Evolutionary conservation across 306 rosid genomes (phyloP).

Genomic region (Glycine latifolia): DNA sequence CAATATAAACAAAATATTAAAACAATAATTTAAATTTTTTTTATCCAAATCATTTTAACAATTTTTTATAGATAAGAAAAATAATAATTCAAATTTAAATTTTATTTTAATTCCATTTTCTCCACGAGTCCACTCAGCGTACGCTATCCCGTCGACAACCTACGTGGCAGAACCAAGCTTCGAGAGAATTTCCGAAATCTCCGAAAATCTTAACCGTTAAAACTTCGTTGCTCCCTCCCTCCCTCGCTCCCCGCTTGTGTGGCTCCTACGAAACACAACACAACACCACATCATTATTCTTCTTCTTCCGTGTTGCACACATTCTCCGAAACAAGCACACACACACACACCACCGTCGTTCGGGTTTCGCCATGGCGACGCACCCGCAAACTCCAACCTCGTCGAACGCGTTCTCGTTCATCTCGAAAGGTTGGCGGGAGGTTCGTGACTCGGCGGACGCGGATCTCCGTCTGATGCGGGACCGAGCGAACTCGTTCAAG

Average conservation of each 20-base stretch:
- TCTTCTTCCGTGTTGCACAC: background rate
- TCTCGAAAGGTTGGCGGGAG: conserved; percentile 93
- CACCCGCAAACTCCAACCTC: conserved; percentile 60
- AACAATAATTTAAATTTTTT: too few species aligned
- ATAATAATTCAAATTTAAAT: too few species aligned
- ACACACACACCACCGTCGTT: background rate
- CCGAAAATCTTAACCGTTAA: conserved; percentile 47
- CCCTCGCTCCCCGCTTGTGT: too few species aligned
- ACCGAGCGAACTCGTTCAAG: conserved; percentile 91
- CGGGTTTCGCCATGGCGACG: conserved; percentile 59
- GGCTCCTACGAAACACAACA: background rate
- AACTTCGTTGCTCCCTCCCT: background rate
- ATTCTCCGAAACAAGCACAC: background rate
- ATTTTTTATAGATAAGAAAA: too few species aligned
- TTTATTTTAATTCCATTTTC: background rate
- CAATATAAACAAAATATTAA: too few species aligned
- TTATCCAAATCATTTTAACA: too few species aligned
- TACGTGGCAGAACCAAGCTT: conserved; percentile 48
- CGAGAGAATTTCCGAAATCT: conserved; percentile 33
- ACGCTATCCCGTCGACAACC: conserved; percentile 23
- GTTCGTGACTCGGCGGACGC: conserved; percentile 96
- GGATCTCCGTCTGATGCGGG: conserved; percentile 82
- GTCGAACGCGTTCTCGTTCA: conserved; percentile 77
- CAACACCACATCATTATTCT: background rate
- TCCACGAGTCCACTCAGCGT: conserved; percentile 17